Base-by-base conservation (phyloP, 306 rosid genomes). In the Malus sieversii region DNA sequence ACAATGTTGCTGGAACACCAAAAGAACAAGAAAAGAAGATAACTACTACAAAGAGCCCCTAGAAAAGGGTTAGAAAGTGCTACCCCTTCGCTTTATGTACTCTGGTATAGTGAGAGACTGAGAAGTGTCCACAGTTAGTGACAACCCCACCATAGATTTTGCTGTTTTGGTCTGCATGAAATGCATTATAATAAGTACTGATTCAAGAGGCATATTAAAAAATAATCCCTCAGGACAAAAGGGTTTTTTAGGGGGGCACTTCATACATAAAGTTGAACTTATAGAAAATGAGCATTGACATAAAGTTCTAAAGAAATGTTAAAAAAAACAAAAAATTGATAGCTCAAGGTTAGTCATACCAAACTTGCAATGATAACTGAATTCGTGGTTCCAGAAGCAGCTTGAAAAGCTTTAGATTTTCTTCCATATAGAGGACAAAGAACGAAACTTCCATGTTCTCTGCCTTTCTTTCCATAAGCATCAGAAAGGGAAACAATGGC, bases 341-440 rank as follows among this genome's bases (percentile, higher is more conserved):
- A 75, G 74, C 52, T 75, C 57, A 53, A 62, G 44, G 35, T 55
- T 73, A 79, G 30, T 25, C 90, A 51, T 90, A 96, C 99, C 99
- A 96, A 87, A 86, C 78, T 86, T 25, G 97, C 84, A 83, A 96
- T 88, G 71, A 96, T 86, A 44, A 91, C 82, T 74, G 93, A 90
- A 72, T 70, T 90, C 63, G 99, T 75, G 60, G 92, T 88, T 76
- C 98, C 97, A 69, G 98, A 82, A 80, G 96, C 90, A 83, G 97
- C 97, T 85, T 90, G 97, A 77, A 96, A 92, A 78, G 98, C 96
- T 86, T 96, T 96, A 10, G 97, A 85, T 81, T 96, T 96, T 77
- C 99, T 89, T 86, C 99, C 98, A 58, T 96, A 96, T 38, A 91
- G 75, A 70, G 99, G 98, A 82, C 98, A 92, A 55, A 96, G 91